Evolutionary conservation across 2,329 filamentous ascomycete genomes (phyloP), one percentile per base, ranked within the genome.

Genomic region (Pseudocercospora eumusae): DNA sequence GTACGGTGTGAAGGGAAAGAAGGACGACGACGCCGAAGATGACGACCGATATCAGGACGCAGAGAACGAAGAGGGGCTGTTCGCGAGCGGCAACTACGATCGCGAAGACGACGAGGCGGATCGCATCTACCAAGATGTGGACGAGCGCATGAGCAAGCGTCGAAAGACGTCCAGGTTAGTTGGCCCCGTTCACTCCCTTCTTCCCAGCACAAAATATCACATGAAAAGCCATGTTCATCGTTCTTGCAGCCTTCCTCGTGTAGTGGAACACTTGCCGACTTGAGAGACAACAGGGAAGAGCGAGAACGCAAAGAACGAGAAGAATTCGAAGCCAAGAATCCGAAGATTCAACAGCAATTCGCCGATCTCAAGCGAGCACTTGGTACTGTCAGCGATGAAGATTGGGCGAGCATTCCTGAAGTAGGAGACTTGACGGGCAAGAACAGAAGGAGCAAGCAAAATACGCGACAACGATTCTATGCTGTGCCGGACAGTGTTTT

Each of bases 71-170:
- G 90, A 95, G 53, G 95, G 96, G 4, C 82, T 99, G 21, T 99
- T 99, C 73, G 93, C 95, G 2, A 93, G 92, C 60, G 95, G 95
- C 36, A 90, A 95, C 70, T 99, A 96, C 80, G 95, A 98, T 76
- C 90, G 95, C 75, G 95, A 99, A 60, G 95, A 99, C 73, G 95
- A 99, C 73, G 96, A 99, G 77, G 95, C 95, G 47, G 95, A 99
- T 78, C 85, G 91, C 72, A 96, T 99, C 73, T 99, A 96, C 80
- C 89, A 93, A 72, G 90, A 92, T 74, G 91, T 99, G 66, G 95
- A 99, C 73, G 95, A 97, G 81, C 93, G 90, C 79, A 98, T 99
- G 93, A 93, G 96, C 68, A 90, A 85, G 78, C 85, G 95, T 69
- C 84, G 95, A 66, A 96, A 89, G 80, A 84, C 85, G 69, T 88